A percentile compares a stretch with the other conserved stretches of the same genome.
These are phyloP conservation scores for Colletotrichum magnum DNA, from an alignment of 2,329 filamentous ascomycete species.

Conservation along the genomic window DNA sequence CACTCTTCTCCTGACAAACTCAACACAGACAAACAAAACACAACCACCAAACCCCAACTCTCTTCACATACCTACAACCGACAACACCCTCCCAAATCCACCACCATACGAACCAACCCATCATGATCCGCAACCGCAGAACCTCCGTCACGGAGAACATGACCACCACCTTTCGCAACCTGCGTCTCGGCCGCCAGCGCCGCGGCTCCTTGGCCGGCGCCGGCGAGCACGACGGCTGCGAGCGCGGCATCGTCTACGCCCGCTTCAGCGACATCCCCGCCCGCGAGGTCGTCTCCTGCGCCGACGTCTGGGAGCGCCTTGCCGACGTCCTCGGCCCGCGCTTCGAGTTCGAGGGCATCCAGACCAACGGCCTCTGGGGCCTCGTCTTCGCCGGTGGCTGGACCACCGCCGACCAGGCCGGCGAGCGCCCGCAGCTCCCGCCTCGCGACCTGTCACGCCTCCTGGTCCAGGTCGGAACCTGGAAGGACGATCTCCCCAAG, in stretches of 20 bases:
- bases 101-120: no score
- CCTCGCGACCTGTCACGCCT: not conserved
- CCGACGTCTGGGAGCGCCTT: conserved; percentile 9
- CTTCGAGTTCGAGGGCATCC: conserved; percentile 4
- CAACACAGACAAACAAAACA: no score
- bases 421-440: not conserved
- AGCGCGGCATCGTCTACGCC: not conserved
- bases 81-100: no score
- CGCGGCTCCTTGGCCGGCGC: no score
- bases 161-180: no score
- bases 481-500: not conserved
- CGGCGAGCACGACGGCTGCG: not conserved
- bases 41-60: no score
- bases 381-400: conserved; percentile 3
- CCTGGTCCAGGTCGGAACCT: conserved; percentile 1
- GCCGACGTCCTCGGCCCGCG: conserved; percentile 1
- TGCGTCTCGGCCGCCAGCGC: no score
- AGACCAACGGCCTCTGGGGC: conserved; percentile 10
- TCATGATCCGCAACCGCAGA: no score
- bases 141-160: no score
- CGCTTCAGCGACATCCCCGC: not conserved
- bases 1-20: no score
- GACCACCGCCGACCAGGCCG: conserved; percentile 5
- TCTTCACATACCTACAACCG: no score
- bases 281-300: conserved; percentile 1